These are phyloP conservation scores for Blastobotrys ciferrii DNA, from an alignment of 1,139 yeast species.

Conservation along the genomic window DNA sequence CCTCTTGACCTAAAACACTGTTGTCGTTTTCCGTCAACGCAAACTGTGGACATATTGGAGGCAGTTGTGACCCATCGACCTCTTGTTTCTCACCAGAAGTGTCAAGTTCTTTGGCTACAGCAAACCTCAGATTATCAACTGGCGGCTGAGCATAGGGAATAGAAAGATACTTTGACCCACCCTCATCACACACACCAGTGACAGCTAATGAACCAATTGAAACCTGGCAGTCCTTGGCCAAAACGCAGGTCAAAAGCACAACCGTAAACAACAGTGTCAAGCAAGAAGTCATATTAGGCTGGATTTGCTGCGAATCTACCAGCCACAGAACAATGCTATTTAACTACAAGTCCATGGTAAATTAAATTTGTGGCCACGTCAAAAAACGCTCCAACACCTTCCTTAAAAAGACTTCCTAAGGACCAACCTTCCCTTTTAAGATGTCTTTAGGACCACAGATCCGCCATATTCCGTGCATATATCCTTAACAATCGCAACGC, in stretches of 20 bases:
- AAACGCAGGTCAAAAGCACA: background rate
- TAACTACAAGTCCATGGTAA: too few relatives aligned
- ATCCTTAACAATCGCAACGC: too few relatives aligned
- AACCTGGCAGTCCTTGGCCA: background rate
- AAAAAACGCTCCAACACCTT: too few relatives aligned
- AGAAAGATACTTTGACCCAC: slow-evolving; percentile 21
- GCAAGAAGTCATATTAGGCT: background rate
- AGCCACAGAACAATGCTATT: background rate
- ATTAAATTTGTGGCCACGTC: too few relatives aligned
- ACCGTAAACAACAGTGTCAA: background rate
- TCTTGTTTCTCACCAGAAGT: background rate
- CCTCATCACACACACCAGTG: background rate
- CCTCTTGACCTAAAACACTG: slow-evolving; percentile 23
- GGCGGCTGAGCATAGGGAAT: slow-evolving; percentile 33
- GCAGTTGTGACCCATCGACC: slow-evolving; percentile 6
- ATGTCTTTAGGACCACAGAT: too few relatives aligned
- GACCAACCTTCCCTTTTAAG: too few relatives aligned
- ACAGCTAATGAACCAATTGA: background rate
- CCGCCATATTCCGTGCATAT: too few relatives aligned
- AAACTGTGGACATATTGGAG: slow-evolving; percentile 30
- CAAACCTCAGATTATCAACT: slow-evolving; percentile 16
- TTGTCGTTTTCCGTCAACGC: slow-evolving; percentile 6
- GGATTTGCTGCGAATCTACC: background rate
- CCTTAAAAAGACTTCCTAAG: too few relatives aligned
- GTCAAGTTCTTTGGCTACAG: background rate